Conservation (phyloP, 495 filamentous ascomycete species). For the Barbatosphaeria neglecta region DNA sequence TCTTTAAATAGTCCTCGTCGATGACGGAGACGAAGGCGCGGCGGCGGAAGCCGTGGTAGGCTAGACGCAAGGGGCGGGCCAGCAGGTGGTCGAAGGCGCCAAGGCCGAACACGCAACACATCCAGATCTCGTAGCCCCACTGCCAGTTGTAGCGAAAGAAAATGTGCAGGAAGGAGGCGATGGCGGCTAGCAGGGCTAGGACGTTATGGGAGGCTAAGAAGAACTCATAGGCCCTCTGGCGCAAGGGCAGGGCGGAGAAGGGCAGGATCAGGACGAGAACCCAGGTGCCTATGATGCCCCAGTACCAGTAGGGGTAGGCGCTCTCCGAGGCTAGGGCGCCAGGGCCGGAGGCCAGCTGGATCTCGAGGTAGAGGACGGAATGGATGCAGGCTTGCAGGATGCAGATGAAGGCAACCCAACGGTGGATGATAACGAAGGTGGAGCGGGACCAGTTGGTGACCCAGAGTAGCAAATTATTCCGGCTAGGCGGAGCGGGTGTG, state of each 20-base stretch:
- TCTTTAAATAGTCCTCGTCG: slow-evolving; percentile 19
- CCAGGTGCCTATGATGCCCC: slow-evolving; percentile 20
- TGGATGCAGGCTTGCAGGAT: slow-evolving; percentile 38
- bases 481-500: too few relatives aligned
- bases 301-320: slow-evolving; percentile 16
- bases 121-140: slow-evolving; percentile 30
- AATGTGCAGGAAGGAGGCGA: slow-evolving; percentile 25
- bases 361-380: slow-evolving; percentile 19
- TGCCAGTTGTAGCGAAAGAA: slow-evolving; percentile 9
- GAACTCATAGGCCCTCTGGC: slow-evolving; percentile 12
- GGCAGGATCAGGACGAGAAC: slow-evolving; percentile 9
- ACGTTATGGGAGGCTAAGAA: slow-evolving; percentile 16
- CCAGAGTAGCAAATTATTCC: slow-evolving; percentile 43
- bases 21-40: slow-evolving; percentile 19
- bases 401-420: slow-evolving; percentile 40
- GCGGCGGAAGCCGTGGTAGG: slow-evolving; percentile 13
- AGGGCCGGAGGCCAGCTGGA: slow-evolving; percentile 4
- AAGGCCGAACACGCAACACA: slow-evolving; percentile 21
- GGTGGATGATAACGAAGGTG: slow-evolving; percentile 40
- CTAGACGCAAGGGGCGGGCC: slow-evolving; percentile 17
- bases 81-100: slow-evolving; percentile 26
- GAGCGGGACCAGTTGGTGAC: slow-evolving; percentile 43
- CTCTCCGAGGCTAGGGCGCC: background rate
- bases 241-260: slow-evolving; percentile 7
- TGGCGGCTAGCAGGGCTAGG: slow-evolving; percentile 10